phyloP scores from a whole-genome alignment of 1,284 basidiomycete genomes.

The Sporisorium graminicola region DNA sequence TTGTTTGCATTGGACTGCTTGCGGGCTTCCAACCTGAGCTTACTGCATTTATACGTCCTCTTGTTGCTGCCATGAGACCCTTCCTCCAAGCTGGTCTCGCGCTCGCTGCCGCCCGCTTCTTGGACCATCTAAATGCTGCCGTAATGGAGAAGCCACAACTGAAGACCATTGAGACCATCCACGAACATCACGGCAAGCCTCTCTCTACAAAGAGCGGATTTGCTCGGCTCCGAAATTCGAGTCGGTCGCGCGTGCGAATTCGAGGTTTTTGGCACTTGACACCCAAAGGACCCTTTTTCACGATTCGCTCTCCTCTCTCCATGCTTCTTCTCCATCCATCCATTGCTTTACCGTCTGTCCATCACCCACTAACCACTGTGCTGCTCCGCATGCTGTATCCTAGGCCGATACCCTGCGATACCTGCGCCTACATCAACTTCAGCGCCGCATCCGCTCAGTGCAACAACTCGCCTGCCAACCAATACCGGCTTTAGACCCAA shows the following conservation, averaged over 20 bases:
- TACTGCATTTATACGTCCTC: neutral
- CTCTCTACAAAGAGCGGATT: neutral
- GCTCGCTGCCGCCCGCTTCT: neutral
- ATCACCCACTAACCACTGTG: neutral
- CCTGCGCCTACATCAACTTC: slow-evolving; percentile 1
- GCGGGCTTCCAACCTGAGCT: neutral
- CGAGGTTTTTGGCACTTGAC: slow-evolving; percentile 21
- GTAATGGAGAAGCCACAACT: neutral
- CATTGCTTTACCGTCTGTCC: neutral
- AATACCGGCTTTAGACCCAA: too few relatives aligned
- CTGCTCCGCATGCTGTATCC: slow-evolving; percentile 1
- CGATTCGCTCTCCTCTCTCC: neutral
- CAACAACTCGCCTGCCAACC: neutral
- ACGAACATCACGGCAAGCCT: neutral
- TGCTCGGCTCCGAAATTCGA: slow-evolving; percentile 25
- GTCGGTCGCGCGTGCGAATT: slow-evolving; percentile 28
- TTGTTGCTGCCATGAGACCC: neutral
- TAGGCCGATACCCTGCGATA: neutral
- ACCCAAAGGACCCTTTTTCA: neutral
- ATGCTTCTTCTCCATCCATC: slow-evolving; percentile 12
- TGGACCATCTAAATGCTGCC: neutral
- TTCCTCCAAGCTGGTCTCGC: neutral
- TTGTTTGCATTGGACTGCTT: neutral
- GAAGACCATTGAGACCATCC: neutral
- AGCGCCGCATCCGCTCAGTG: neutral